phyloP scores from a whole-genome alignment of 805 yeast species.

The Clavispora fructus region DNA sequence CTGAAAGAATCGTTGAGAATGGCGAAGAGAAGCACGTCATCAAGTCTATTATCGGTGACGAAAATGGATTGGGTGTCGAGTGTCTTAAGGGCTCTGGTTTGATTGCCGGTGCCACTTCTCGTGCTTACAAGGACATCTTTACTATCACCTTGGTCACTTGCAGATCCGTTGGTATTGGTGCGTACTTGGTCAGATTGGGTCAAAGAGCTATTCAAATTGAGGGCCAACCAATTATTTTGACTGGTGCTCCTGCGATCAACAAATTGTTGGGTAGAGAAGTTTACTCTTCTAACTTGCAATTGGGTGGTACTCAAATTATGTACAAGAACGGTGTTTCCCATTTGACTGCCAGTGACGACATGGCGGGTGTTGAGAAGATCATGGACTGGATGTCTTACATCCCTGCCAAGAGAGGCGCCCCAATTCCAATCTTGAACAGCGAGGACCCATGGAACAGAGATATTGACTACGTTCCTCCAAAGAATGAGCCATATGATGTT shows the following conservation, averaged over 20 bases:
- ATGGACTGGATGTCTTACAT: conserved; percentile 93
- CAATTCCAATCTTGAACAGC: conserved; percentile 82
- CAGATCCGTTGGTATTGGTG: conserved; percentile 99
- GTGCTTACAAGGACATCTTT: conserved; percentile 96
- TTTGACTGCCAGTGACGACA: conserved; percentile 92
- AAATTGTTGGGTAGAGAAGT: conserved; percentile 96
- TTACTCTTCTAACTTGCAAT: conserved; percentile 91
- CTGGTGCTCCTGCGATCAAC: conserved; percentile 99
- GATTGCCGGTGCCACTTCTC: conserved; percentile 97
- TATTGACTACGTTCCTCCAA: conserved; percentile 71
- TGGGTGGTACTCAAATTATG: conserved; percentile 99
- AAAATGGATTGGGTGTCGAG: conserved; percentile 97
- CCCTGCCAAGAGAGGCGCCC: conserved; percentile 85
- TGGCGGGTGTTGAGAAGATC: conserved; percentile 92
- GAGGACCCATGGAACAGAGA: conserved; percentile 93
- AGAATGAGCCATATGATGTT: conserved; percentile 76
- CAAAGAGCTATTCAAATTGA: conserved; percentile 98
- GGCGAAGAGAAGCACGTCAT: conserved; percentile 83
- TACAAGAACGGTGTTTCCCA: conserved; percentile 98
- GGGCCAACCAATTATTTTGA: conserved; percentile 96
- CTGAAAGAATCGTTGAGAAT: conserved; percentile 75
- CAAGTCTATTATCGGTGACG: conserved; percentile 83
- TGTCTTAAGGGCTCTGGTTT: conserved; percentile 97
- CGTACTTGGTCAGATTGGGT: conserved; percentile 94
- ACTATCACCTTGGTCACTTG: conserved; percentile 98